A percentile compares a stretch with the other conserved stretches of the same genome.
Evolutionary conservation across 257 asterid species (phyloP).

Genomic region (Salvia hispanica): DNA sequence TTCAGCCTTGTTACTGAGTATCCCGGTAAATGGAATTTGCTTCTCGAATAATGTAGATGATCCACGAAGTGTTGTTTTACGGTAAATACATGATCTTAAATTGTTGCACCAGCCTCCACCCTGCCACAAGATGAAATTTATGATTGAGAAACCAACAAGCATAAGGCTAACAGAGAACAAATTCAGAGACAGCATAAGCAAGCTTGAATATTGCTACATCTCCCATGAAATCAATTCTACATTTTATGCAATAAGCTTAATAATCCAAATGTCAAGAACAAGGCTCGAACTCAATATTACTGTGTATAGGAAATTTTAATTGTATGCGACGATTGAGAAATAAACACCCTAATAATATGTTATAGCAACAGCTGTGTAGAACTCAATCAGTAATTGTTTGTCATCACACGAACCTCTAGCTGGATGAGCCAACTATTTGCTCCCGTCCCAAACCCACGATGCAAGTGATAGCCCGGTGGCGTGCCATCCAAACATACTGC

Average conservation of each 20-base stretch:
- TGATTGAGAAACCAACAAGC: not conserved
- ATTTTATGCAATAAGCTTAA: no score
- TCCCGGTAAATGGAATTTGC: slow-evolving; percentile 68
- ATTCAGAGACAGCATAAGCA: no score
- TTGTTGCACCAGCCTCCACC: slow-evolving; percentile 99
- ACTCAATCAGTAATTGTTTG: not conserved
- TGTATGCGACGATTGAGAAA: no score
- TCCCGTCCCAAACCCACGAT: slow-evolving; percentile 78
- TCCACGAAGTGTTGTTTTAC: slow-evolving; percentile 81
- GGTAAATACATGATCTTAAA: slow-evolving; percentile 68
- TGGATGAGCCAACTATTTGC: slow-evolving; percentile 91
- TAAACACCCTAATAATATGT: no score
- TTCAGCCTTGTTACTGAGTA: slow-evolving; percentile 83
- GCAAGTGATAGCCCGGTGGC: slow-evolving; percentile 86
- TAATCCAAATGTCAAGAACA: no score
- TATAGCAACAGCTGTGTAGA: not conserved
- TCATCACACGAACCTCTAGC: slow-evolving; percentile 70
- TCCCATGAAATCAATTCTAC: no score
- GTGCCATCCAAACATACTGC: slow-evolving; percentile 97
- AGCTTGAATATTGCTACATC: no score
- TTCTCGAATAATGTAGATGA: slow-evolving; percentile 78
- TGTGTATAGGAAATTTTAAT: no score
- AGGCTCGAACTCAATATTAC: no score
- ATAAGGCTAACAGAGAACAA: not conserved
- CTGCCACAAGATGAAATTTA: slow-evolving; percentile 46